Conservation (phyloP, 768 basidiomycete genomes). For the Auricularia sp. region DNA sequence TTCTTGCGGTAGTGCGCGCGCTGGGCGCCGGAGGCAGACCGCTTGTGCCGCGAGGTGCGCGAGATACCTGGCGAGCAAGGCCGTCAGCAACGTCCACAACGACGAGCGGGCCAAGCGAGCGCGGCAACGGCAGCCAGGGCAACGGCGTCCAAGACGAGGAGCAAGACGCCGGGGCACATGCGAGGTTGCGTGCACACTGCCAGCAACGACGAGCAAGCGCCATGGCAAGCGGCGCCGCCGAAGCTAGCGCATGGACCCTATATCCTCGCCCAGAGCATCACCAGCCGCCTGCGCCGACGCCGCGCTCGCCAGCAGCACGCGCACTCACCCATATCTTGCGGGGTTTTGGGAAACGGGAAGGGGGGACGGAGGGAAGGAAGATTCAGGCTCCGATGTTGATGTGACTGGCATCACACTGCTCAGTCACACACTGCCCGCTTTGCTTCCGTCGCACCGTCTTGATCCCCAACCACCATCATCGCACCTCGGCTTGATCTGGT, state of each 20-base stretch:
- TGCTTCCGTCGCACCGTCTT: not conserved
- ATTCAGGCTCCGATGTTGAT: not conserved
- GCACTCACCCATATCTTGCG: not conserved
- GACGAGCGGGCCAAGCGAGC: too few species aligned
- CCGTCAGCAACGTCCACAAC: too few species aligned
- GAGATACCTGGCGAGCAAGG: constrained; percentile 66
- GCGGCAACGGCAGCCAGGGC: too few species aligned
- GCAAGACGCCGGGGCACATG: too few species aligned
- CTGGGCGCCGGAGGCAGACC: constrained; percentile 85
- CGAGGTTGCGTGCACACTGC: too few species aligned
- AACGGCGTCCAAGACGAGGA: too few species aligned
- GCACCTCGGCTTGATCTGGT: not conserved
- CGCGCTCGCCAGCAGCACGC: too few species aligned
- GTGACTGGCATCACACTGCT: not conserved
- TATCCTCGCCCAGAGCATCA: too few species aligned
- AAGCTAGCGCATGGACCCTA: too few species aligned
- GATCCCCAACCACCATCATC: not conserved
- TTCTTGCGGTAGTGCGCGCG: constrained; percentile 98
- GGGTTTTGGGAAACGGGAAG: not conserved
- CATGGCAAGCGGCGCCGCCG: too few species aligned
- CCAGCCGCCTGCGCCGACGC: too few species aligned
- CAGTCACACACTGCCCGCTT: not conserved
- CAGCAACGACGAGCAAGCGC: too few species aligned
- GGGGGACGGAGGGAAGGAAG: not conserved
- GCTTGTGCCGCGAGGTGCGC: constrained; percentile 94